Conservation (phyloP, 805 yeast genomes). For the Saccharomycopsis fermentans region DNA sequence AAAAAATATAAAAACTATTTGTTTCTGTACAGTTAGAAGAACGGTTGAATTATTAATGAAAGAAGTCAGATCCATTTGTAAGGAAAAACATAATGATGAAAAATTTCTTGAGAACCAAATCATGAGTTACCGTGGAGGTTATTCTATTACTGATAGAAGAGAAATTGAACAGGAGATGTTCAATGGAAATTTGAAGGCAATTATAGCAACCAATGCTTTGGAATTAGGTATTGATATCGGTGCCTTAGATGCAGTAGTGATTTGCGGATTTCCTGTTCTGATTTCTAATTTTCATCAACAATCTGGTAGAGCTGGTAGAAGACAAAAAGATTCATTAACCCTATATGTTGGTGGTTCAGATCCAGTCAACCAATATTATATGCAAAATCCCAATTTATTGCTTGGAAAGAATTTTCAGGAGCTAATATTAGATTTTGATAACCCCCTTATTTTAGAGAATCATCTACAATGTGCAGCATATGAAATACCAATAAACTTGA, state of each 20-base stretch:
- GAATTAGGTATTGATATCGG: constrained; percentile 96
- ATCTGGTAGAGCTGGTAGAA: constrained; percentile 94
- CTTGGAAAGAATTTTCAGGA: constrained; percentile 46
- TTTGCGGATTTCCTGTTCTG: constrained; percentile 89
- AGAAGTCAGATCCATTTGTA: constrained; percentile 53
- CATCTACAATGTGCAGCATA: constrained; percentile 94
- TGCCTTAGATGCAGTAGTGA: constrained; percentile 78
- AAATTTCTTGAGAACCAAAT: constrained; percentile 41
- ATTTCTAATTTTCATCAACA: constrained; percentile 88
- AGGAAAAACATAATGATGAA: constrained; percentile 34
- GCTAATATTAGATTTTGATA: constrained; percentile 49
- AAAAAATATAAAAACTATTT: constrained; percentile 66
- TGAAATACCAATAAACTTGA: constrained; percentile 57
- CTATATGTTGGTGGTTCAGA: constrained; percentile 72
- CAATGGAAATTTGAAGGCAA: constrained; percentile 71
- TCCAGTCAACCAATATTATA: constrained; percentile 81
- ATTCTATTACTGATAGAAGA: constrained; percentile 76
- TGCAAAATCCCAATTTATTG: constrained; percentile 46
- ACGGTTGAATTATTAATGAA: constrained; percentile 85
- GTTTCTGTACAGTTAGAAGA: constrained; percentile 78
- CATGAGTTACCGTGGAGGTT: constrained; percentile 94
- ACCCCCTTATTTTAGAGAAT: constrained; percentile 55
- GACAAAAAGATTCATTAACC: constrained; percentile 76
- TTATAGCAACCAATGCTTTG: constrained; percentile 89
- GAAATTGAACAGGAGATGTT: constrained; percentile 87